Percentiles rank a stretch among this genome's conserved stretches.
Evolutionary conservation across 2,329 filamentous ascomycete genomes (phyloP).

Genomic region (Claviceps monticola): DNA sequence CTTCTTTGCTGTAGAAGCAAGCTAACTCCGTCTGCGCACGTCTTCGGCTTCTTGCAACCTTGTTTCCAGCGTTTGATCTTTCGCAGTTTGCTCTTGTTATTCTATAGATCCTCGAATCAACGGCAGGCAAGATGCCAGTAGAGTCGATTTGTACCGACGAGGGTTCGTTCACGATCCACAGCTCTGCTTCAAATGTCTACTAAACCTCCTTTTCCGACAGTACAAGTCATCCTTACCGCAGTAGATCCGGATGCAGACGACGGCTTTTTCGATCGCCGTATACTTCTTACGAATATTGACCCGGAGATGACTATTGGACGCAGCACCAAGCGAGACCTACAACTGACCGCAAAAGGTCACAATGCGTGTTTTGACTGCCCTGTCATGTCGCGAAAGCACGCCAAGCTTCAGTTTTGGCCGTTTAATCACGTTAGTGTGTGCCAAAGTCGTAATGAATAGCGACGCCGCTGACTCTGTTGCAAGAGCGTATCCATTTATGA

Average conservation of each 20-base stretch:
- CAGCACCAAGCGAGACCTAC: constrained; percentile 26
- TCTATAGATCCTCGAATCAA: background rate
- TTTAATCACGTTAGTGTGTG: constrained; percentile 26
- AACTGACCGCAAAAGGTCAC: constrained; percentile 21
- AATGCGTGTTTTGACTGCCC: constrained; percentile 60
- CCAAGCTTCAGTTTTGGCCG: constrained; percentile 33
- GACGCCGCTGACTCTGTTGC: constrained; percentile 8
- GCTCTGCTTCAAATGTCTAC: background rate
- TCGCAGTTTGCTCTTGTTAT: background rate
- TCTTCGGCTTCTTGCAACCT: background rate
- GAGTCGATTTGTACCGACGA: constrained; percentile 4
- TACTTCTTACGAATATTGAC: constrained; percentile 19
- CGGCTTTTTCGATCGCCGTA: constrained; percentile 14
- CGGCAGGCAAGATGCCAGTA: background rate
- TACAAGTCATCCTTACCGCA: constrained; percentile 17
- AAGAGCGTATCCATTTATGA: constrained; percentile 34
- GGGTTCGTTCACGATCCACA: constrained; percentile 2
- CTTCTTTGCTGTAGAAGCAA: background rate
- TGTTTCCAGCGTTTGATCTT: too few relatives aligned
- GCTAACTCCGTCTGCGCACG: background rate
- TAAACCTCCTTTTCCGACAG: constrained; percentile 9
- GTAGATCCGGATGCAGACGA: constrained; percentile 10
- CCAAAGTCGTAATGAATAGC: background rate
- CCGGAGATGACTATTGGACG: constrained; percentile 25
- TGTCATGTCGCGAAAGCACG: constrained; percentile 59